Conservation (phyloP, 2,329 filamentous ascomycete species). For the Didymella arachidicola region DNA sequence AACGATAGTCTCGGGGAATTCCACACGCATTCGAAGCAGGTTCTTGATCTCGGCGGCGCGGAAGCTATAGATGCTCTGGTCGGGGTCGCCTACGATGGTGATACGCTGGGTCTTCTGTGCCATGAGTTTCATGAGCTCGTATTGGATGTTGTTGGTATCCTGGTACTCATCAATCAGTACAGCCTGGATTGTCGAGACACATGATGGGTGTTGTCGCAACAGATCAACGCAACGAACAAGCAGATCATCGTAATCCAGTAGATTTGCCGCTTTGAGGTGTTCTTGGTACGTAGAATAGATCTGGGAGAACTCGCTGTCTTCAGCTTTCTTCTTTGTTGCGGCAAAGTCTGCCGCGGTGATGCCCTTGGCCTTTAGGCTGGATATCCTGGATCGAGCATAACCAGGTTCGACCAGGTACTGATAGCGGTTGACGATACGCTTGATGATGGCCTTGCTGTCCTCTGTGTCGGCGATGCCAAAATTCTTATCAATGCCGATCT, state of each 20-base stretch:
- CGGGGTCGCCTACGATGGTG: slow-evolving; percentile 94
- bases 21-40: slow-evolving; percentile 75
- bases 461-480: slow-evolving; percentile 90
- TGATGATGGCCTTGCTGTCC: slow-evolving; percentile 81
- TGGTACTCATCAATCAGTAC: slow-evolving; percentile 98
- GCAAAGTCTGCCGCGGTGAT: slow-evolving; percentile 57
- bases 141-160: slow-evolving; percentile 94
- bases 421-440: slow-evolving; percentile 80
- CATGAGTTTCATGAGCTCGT: slow-evolving; percentile 90
- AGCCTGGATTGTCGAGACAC: slow-evolving; percentile 87
- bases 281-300: slow-evolving; percentile 79
- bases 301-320: slow-evolving; percentile 70
- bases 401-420: slow-evolving; percentile 73
- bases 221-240: slow-evolving; percentile 84
- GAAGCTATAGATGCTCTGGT: slow-evolving; percentile 98
- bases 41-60: slow-evolving; percentile 92
- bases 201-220: slow-evolving; percentile 74
- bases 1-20: slow-evolving; percentile 80
- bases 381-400: slow-evolving; percentile 77
- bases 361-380: slow-evolving; percentile 66
- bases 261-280: slow-evolving; percentile 75
- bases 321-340: slow-evolving; percentile 54
- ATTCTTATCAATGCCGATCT: slow-evolving; percentile 80
- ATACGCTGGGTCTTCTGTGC: slow-evolving; percentile 77
- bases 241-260: slow-evolving; percentile 94